phyloP scores from a whole-genome alignment of 164 flowering plant genomes.

The Hamamelis virginiana region DNA sequence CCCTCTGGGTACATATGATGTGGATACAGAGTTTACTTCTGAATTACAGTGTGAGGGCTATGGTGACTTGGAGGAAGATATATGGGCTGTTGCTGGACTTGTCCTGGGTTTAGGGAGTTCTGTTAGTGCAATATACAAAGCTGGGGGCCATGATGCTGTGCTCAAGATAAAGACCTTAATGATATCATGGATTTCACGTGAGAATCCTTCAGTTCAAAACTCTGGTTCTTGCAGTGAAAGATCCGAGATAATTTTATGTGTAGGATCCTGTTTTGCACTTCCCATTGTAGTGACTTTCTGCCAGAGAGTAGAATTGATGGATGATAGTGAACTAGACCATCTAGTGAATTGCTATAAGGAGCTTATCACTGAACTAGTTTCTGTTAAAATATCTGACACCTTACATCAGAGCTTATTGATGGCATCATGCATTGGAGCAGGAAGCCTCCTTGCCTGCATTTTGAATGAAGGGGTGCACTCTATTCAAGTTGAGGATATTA shows the following conservation, averaged over 20 bases:
- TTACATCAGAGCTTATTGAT: slow-evolving; percentile 68
- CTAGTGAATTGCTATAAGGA: slow-evolving; percentile 53
- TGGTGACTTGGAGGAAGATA: slow-evolving; percentile 65
- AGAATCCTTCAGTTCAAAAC: slow-evolving; percentile 21
- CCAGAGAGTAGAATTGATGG: slow-evolving; percentile 69
- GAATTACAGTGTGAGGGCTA: slow-evolving; percentile 21
- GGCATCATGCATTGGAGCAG: slow-evolving; percentile 88
- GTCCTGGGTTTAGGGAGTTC: slow-evolving; percentile 74
- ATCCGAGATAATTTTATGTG: slow-evolving; percentile 38
- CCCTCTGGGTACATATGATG: slow-evolving; percentile 28
- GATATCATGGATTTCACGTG: slow-evolving; percentile 64
- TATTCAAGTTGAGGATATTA: slow-evolving; percentile 45
- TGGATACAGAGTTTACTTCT: slow-evolving; percentile 16
- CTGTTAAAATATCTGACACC: slow-evolving; percentile 46
- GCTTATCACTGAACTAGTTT: slow-evolving; percentile 63
- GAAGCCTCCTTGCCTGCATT: slow-evolving; percentile 72
- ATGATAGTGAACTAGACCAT: slow-evolving; percentile 54
- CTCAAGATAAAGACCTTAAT: slow-evolving; percentile 59
- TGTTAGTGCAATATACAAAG: slow-evolving; percentile 62
- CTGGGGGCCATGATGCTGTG: slow-evolving; percentile 62
- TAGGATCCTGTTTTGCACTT: slow-evolving; percentile 84
- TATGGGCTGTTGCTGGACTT: slow-evolving; percentile 90
- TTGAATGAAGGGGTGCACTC: slow-evolving; percentile 66
- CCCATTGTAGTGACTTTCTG: slow-evolving; percentile 71
- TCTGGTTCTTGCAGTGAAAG: slow-evolving; percentile 20